phyloP scores from a whole-genome alignment of 768 basidiomycete genomes.

The Calocybe gangraenosa region DNA sequence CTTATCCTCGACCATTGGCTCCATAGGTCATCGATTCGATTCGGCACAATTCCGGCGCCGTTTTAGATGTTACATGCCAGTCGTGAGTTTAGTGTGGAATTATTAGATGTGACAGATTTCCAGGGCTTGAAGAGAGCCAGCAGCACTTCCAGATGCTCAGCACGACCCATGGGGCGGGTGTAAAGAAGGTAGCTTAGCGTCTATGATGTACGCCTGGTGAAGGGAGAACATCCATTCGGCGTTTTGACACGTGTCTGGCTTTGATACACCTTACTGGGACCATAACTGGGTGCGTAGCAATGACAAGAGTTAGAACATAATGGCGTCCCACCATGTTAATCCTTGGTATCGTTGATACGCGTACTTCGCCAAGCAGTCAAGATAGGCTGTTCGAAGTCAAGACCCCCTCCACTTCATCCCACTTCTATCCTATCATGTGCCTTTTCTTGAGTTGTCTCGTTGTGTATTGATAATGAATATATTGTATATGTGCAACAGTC shows the following conservation, averaged over 20 bases:
- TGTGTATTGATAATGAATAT: too few relatives aligned
- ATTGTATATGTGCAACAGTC: too few relatives aligned
- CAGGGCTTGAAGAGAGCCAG: constrained; percentile 49
- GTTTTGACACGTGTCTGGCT: constrained; percentile 31
- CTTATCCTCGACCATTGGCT: constrained; percentile 69
- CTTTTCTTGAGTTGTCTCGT: too few relatives aligned
- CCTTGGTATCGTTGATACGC: too few relatives aligned
- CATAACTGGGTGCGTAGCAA: not conserved
- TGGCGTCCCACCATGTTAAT: too few relatives aligned
- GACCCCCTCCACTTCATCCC: constrained; percentile 24
- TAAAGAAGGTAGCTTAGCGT: constrained; percentile 62
- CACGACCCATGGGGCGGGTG: constrained; percentile 38
- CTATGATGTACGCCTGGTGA: constrained; percentile 69
- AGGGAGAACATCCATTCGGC: constrained; percentile 56
- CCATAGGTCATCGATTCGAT: constrained; percentile 75
- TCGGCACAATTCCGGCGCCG: constrained; percentile 81
- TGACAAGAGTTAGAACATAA: too few relatives aligned
- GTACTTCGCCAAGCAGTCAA: constrained; percentile 12
- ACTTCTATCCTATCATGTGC: constrained; percentile 21
- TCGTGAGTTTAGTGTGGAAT: constrained; percentile 43
- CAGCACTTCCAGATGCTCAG: constrained; percentile 52
- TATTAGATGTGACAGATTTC: constrained; percentile 44
- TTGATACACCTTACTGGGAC: constrained; percentile 9
- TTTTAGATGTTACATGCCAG: constrained; percentile 72
- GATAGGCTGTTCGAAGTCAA: constrained; percentile 9